Evolutionary conservation across 306 rosid genomes (phyloP), one percentile per base, ranked within the genome.

Genomic region (Vigna reflexopilosa): DNA sequence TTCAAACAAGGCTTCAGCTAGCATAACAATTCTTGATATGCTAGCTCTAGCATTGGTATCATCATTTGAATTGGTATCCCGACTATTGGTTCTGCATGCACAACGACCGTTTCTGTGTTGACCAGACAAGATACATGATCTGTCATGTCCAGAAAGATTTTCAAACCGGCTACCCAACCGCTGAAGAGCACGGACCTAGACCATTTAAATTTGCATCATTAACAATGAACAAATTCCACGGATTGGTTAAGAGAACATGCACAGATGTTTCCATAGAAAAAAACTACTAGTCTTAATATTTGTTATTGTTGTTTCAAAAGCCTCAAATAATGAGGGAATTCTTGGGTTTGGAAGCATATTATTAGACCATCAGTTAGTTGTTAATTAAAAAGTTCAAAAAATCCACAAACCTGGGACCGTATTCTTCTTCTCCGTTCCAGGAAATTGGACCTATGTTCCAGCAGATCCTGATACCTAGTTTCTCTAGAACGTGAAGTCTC

Each of bases 1-100:
- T 98, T 96, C 99, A 83, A 96, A 96, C 78, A 96, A 88, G 55
- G 99, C 99, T 86, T 96, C 99, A 69, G 99, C 99, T 72, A 96
- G 84, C 97, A 96, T 87, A 71, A 96, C 99, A 79, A 96, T 96
- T 87, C 99, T 88, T 76, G 99, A 96, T 90, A 96, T 93, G 88
- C 97, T 96, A 71, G 99, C 97, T 86, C 99, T 93, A 77, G 98
- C 93, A 83, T 86, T 84, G 19, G 85, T 91, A 76, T 91, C 96
- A 73, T 93, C 96, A 55, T 84, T 90, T 47, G 84, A 30, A 79
- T 83, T 83, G 57, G 86, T 71, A 51, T 87, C 91, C 80, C 88
- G 96, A 71, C 44, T 86, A 78, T 54, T 83, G 56, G 12, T 47
- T 61, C 89, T 90, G 86, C 99, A 95, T 62, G 96, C 88, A 85